Conservation (phyloP, 176 grass and related monocot genomes). For the Aegilops umbellulata region DNA sequence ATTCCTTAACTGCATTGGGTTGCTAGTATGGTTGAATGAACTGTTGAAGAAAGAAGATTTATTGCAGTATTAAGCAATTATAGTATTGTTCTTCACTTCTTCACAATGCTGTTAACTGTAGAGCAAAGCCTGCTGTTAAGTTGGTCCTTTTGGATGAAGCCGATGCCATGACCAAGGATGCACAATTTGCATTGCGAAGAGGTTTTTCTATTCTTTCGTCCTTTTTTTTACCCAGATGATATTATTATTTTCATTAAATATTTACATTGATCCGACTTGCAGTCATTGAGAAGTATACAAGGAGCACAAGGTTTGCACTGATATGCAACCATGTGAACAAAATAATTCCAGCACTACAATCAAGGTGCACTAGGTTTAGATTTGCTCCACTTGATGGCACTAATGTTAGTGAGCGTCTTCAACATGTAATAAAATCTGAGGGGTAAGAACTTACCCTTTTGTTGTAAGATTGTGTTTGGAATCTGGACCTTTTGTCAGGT, state of each 20-base stretch:
- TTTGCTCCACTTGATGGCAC: conserved; percentile 89
- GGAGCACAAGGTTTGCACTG: conserved; percentile 96
- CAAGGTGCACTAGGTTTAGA: conserved; percentile 95
- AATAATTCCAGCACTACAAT: conserved; percentile 96
- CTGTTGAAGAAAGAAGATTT: not conserved
- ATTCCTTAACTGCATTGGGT: not conserved
- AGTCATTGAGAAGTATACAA: conserved; percentile 99
- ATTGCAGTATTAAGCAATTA: not conserved
- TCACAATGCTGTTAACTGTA: conserved; percentile 30
- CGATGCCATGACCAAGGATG: conserved; percentile 98
- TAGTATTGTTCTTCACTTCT: not conserved
- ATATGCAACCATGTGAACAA: conserved; percentile 99
- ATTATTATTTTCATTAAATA: conserved; percentile 16
- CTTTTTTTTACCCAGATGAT: not conserved
- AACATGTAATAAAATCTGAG: conserved; percentile 90
- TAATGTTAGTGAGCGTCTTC: conserved; percentile 74
- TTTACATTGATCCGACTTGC: conserved; percentile 25
- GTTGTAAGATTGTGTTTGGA: not conserved
- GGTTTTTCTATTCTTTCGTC: conserved; percentile 42
- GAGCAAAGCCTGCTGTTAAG: conserved; percentile 78
- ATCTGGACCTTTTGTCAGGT: not conserved
- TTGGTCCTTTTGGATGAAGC: conserved; percentile 95
- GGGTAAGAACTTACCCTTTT: conserved; percentile 38
- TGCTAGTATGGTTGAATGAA: not conserved
- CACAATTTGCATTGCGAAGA: conserved; percentile 96